Conservation (phyloP, 495 filamentous ascomycete genomes). For the Trichoderma orchidacearum region DNA sequence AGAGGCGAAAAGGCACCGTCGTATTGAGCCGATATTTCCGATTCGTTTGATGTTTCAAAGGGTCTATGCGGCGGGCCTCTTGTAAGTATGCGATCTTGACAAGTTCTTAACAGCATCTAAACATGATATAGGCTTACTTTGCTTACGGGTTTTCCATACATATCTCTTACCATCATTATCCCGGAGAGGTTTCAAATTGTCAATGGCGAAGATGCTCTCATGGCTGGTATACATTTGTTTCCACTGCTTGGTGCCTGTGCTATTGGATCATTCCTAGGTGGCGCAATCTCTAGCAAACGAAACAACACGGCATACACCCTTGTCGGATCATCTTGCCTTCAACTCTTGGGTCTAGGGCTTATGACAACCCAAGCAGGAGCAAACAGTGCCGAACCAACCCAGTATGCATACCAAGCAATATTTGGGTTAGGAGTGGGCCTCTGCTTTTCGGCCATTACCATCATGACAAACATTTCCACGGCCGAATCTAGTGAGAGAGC, state of each 20-base stretch:
- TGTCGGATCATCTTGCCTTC: constrained; percentile 30
- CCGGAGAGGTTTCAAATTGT: constrained; percentile 49
- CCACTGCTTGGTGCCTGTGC: constrained; percentile 39
- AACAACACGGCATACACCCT: constrained; percentile 38
- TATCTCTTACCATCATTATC: constrained; percentile 41
- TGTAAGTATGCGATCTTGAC: constrained; percentile 23
- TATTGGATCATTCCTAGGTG: constrained; percentile 36
- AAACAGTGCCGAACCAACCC: constrained; percentile 13
- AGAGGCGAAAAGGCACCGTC: constrained; percentile 8
- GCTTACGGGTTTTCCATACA: constrained; percentile 41
- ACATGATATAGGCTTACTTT: constrained; percentile 30
- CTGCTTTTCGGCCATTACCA: constrained; percentile 32
- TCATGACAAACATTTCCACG: constrained; percentile 35
- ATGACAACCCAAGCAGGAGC: constrained; percentile 22
- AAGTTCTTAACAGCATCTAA: neutral
- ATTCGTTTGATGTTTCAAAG: constrained; percentile 20
- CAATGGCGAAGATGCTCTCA: constrained; percentile 29
- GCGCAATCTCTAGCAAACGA: constrained; percentile 25
- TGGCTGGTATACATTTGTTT: constrained; percentile 44
- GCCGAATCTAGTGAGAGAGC: constrained; percentile 32
- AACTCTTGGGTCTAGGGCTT: constrained; percentile 37
- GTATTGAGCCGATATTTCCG: constrained; percentile 27
- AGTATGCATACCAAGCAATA: constrained; percentile 40
- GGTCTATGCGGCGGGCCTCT: constrained; percentile 24
- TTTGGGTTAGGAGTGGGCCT: constrained; percentile 42